Evolutionary conservation across 1,139 yeast genomes (phyloP).

Genomic region (Suhomyces guaymorum): DNA sequence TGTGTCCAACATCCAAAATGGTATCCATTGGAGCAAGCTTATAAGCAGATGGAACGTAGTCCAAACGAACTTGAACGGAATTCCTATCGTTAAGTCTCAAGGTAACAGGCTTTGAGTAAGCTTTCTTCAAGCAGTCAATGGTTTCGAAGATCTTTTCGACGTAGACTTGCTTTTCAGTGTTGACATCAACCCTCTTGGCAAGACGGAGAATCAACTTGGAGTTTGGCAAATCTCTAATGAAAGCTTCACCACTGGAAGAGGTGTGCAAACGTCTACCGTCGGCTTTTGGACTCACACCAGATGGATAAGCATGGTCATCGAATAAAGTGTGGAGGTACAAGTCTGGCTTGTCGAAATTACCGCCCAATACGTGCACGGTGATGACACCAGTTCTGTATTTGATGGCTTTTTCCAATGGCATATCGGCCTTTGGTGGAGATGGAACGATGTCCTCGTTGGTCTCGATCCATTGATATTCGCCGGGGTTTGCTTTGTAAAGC

Average conservation of each 20-base stretch:
- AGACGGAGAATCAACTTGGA: conserved; percentile 58
- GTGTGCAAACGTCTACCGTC: conserved; percentile 42
- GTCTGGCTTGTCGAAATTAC: conserved; percentile 49
- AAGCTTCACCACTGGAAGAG: conserved; percentile 53
- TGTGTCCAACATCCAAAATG: conserved; percentile 64
- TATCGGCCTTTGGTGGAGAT: conserved; percentile 44
- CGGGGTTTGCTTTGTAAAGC: conserved; percentile 57
- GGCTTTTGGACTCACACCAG: conserved; percentile 50
- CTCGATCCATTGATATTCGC: conserved; percentile 66
- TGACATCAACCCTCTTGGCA: conserved; percentile 51
- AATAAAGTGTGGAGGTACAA: conserved; percentile 57
- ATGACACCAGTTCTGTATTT: conserved; percentile 63
- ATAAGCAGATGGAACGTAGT: conserved; percentile 59
- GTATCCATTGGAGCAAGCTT: conserved; percentile 60
- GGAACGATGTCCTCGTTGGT: conserved; percentile 48
- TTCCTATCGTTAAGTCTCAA: conserved; percentile 48
- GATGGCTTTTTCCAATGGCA: conserved; percentile 55
- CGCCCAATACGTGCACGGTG: conserved; percentile 52
- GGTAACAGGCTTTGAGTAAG: conserved; percentile 48
- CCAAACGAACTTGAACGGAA: conserved; percentile 49
- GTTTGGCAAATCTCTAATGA: conserved; percentile 68
- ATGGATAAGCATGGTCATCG: conserved; percentile 65
- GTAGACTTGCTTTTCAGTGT: conserved; percentile 48
- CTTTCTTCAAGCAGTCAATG: conserved; percentile 50
- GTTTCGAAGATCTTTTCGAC: conserved; percentile 53